Evolutionary conservation across 2,329 filamentous ascomycete genomes (phyloP).

Genomic region (Hypocrella siamensis): DNA sequence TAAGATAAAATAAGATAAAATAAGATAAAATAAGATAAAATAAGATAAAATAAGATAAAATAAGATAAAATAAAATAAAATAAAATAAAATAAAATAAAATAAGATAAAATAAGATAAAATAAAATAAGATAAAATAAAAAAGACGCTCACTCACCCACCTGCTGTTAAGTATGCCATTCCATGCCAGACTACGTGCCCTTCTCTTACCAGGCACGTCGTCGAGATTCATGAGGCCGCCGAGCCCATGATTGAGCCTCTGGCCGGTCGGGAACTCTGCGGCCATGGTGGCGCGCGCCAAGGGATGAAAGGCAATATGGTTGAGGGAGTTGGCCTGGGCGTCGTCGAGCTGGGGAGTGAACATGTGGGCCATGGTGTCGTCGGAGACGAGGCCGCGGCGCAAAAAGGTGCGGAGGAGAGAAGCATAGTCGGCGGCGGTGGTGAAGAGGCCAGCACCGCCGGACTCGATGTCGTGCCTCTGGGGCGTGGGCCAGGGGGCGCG

Average conservation of each 20-base stretch:
- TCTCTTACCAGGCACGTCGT: conserved; percentile 22
- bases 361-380: conserved; percentile 16
- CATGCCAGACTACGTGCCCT: conserved; percentile 26
- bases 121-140: neutral
- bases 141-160: conserved; percentile 20
- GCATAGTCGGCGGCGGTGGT: conserved; percentile 24
- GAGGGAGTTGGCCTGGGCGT: conserved; percentile 9
- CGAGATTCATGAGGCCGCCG: conserved; percentile 22
- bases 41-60: no score
- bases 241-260: conserved; percentile 21
- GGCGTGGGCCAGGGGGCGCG: conserved; percentile 8
- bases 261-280: conserved; percentile 19
- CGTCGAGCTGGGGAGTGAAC: conserved; percentile 24
- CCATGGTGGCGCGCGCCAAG: conserved; percentile 11
- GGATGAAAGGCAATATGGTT: conserved; percentile 8
- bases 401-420: conserved; percentile 16
- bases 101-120: neutral
- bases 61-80: no score
- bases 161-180: conserved; percentile 24
- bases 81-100: neutral
- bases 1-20: neutral
- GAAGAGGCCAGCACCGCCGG: conserved; percentile 27
- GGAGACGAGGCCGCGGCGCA: conserved; percentile 15
- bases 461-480: conserved; percentile 18
- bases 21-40: neutral